These are phyloP conservation scores for Raffaelea ambrosiae DNA, from an alignment of 2,329 filamentous ascomycete genomes.

Conservation along the genomic window DNA sequence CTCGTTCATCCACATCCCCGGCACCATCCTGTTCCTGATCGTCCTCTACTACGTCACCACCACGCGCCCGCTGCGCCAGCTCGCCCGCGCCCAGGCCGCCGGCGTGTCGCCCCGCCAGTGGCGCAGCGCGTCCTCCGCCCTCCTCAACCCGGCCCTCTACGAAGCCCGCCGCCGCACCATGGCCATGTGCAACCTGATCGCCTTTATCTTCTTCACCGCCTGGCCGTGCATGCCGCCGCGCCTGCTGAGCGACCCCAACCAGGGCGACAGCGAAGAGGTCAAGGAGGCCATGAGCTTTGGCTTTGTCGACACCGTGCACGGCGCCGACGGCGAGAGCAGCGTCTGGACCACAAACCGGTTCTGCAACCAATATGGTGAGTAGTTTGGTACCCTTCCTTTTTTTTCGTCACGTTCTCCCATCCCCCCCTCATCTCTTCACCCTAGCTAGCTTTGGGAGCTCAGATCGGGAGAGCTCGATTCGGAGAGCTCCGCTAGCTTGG, in stretches of 20 bases:
- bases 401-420: neutral
- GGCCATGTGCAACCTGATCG: slow-evolving; percentile 53
- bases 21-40: slow-evolving; percentile 59
- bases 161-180: slow-evolving; percentile 25
- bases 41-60: slow-evolving; percentile 64
- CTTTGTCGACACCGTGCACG: slow-evolving; percentile 54
- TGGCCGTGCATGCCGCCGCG: slow-evolving; percentile 48
- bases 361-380: slow-evolving; percentile 56
- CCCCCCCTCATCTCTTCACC: too few relatives aligned
- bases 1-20: slow-evolving; percentile 71
- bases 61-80: slow-evolving; percentile 29
- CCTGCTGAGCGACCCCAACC: slow-evolving; percentile 34
- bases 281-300: slow-evolving; percentile 51
- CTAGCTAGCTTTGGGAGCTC: too few relatives aligned
- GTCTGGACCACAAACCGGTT: slow-evolving; percentile 67
- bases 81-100: slow-evolving; percentile 10
- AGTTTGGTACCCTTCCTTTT: too few relatives aligned
- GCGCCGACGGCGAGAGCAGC: slow-evolving; percentile 48
- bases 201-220: slow-evolving; percentile 51
- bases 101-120: neutral
- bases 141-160: slow-evolving; percentile 35
- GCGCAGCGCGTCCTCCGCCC: neutral
- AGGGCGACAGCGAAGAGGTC: slow-evolving; percentile 34
- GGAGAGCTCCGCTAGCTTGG: too few relatives aligned
- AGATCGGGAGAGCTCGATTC: too few relatives aligned